These are phyloP conservation scores for Nepenthes mirabilis DNA, from an alignment of 148 eudicot genomes.

Conservation along the genomic window DNA sequence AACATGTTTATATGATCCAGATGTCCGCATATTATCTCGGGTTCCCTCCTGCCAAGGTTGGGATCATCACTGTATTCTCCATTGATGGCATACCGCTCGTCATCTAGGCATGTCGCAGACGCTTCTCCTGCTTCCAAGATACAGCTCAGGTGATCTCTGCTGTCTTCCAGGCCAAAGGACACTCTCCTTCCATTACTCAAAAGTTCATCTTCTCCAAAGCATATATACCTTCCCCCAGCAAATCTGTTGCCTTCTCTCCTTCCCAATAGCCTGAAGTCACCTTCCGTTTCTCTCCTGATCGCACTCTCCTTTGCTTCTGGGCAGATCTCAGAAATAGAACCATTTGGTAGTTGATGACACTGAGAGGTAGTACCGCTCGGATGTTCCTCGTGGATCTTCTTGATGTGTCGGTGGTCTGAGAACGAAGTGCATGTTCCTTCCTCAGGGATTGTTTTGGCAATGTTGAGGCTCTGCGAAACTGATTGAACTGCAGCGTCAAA, in stretches of 20 bases:
- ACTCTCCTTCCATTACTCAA: constrained; percentile 52
- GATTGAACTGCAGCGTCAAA: constrained; percentile 76
- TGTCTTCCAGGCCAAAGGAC: constrained; percentile 61
- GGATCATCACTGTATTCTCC: constrained; percentile 54
- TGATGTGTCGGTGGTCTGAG: neutral
- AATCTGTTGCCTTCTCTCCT: constrained; percentile 65
- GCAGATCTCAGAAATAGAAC: constrained; percentile 28
- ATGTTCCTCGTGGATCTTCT: constrained; percentile 65
- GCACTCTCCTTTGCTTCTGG: constrained; percentile 62
- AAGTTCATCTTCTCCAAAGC: constrained; percentile 57
- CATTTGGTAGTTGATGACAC: constrained; percentile 9
- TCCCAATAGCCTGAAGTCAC: constrained; percentile 76
- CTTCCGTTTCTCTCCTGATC: constrained; percentile 88
- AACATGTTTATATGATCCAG: constrained; percentile 91
- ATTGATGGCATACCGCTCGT: constrained; percentile 44
- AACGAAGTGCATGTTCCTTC: no score
- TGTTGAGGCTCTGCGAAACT: constrained; percentile 50
- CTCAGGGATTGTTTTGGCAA: constrained; percentile 20
- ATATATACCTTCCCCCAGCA: constrained; percentile 50
- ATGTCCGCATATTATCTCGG: constrained; percentile 73
- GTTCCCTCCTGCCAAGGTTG: constrained; percentile 61
- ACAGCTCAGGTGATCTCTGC: constrained; percentile 27
- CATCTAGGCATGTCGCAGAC: constrained; percentile 42
- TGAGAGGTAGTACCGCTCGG: constrained; percentile 20
- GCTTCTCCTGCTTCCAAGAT: constrained; percentile 47